A percentile compares a stretch with the other conserved stretches of the same genome.
Conservation (phyloP, 768 basidiomycete genomes). For the Postia placenta region DNA sequence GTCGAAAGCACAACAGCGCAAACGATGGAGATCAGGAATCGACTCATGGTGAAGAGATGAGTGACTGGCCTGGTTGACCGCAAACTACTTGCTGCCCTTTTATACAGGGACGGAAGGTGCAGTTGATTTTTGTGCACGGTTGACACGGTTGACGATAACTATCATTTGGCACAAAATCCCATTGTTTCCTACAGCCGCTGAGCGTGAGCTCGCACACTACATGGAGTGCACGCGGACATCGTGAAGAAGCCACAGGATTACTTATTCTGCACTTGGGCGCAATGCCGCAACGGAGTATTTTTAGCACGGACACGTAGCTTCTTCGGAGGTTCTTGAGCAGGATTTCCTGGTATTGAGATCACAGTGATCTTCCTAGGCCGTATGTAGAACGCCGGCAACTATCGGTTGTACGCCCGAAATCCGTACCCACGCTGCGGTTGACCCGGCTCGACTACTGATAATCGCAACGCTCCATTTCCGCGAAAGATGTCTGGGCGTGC, state of each 20-base stretch:
- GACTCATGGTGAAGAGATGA: slow-evolving; percentile 6
- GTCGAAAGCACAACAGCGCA: slow-evolving; percentile 9
- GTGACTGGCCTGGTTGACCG: neutral
- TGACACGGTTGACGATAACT: too few species aligned
- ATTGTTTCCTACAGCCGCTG: too few species aligned
- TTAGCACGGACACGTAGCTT: neutral
- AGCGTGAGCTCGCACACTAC: too few species aligned
- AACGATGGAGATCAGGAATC: slow-evolving; percentile 7
- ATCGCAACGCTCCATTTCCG: neutral
- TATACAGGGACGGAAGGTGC: too few species aligned
- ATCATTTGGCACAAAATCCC: too few species aligned
- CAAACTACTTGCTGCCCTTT: too few species aligned
- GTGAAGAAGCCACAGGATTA: too few species aligned
- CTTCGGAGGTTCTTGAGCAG: neutral
- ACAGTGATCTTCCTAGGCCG: neutral
- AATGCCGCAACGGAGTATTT: too few species aligned
- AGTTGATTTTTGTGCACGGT: too few species aligned
- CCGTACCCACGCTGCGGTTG: neutral
- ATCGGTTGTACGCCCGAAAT: neutral
- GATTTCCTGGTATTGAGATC: neutral
- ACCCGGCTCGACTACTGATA: neutral
- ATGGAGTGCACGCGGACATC: too few species aligned
- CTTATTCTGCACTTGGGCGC: too few species aligned
- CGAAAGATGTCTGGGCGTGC: neutral
- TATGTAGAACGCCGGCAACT: neutral